Base-by-base conservation (phyloP, 345 rosid genomes). In the Erodium maritimum region DNA sequence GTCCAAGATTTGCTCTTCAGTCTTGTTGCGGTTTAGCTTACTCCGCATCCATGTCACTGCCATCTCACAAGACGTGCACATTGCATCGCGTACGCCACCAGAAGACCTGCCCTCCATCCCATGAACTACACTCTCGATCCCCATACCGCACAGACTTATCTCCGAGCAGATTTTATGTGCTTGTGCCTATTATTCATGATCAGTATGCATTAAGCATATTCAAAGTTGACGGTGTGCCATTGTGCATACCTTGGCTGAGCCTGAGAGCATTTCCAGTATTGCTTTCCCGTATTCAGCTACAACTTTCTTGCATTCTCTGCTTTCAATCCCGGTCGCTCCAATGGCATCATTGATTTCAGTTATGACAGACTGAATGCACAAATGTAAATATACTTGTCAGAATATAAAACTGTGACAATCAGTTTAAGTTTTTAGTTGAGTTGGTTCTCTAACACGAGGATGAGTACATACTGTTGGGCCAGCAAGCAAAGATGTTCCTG, bases 1-100 rank as follows among this genome's bases (percentile, higher is more conserved):
- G 67, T 82, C 22, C 56, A 91, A 73, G 76, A 91, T 79, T 42
- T 66, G 83, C 24, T 88, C 91, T 75, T 77, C 82, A 0, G 95
- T 86, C 70, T 76, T 24, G 61, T 88, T 88, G 71, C 63, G 80
- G 71, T 59, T 78, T 37, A 91, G 70, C 77, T 79, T 76, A 59
- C 86, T 88, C 65, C 81, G 79, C 97, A 91, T 88, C 97, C 97
- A 91, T 19, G 86, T 78, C 17, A 86, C 88, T 50, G 95, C 85
- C 97, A 82, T 85, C 79, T 88, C 87, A 64, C 97, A 91, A 73
- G 81, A 79, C 60, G 81, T 60, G 57, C 97, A 91, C 81, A 67
- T 75, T 3, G 83, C 75, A 54, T 78, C 80, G 54, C 52, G 76
- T 50, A 74, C 69, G 29, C 74, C 17, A 51, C 81, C 80, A 65